A percentile compares a stretch with the other conserved stretches of the same genome.
Conservation (phyloP, 495 filamentous ascomycete genomes). For the Aspergillus sclerotioniger region DNA sequence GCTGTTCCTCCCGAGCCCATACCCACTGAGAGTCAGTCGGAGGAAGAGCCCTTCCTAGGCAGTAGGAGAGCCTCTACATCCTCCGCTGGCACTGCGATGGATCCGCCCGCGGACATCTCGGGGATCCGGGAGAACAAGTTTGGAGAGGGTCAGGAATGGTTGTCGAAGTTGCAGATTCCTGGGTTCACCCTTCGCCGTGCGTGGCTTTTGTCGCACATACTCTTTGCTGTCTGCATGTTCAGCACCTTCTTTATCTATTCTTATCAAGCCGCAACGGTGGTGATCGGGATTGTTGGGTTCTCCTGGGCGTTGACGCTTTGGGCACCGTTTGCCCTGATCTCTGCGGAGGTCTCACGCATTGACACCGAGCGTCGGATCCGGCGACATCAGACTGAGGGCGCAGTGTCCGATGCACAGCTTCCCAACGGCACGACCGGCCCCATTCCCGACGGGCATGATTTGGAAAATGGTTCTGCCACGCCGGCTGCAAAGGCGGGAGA, state of each 20-base stretch:
- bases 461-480: conserved; percentile 27
- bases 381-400: conserved; percentile 31
- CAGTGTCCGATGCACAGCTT: conserved; percentile 6
- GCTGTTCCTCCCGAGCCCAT: conserved; percentile 7
- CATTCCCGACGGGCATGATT: conserved; percentile 16
- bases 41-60: conserved; percentile 19
- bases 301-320: conserved; percentile 87
- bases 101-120: conserved; percentile 26
- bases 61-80: conserved; percentile 29
- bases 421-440: conserved; percentile 2
- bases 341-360: conserved; percentile 76
- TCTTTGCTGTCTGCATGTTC: conserved; percentile 77
- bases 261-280: conserved; percentile 62
- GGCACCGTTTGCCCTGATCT: conserved; percentile 91
- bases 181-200: conserved; percentile 81
- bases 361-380: conserved; percentile 64
- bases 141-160: conserved; percentile 29
- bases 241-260: conserved; percentile 73
- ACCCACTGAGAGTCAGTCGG: conserved; percentile 13
- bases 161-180: conserved; percentile 65
- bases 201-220: conserved; percentile 77
- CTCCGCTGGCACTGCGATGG: conserved; percentile 30
- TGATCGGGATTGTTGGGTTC: conserved; percentile 77
- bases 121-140: conserved; percentile 7
- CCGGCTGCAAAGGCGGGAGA: conserved; percentile 10